Evolutionary conservation across 1,139 yeast species (phyloP), one percentile per base, ranked within the genome.

Genomic region (Trichomonascaceae sp.): DNA sequence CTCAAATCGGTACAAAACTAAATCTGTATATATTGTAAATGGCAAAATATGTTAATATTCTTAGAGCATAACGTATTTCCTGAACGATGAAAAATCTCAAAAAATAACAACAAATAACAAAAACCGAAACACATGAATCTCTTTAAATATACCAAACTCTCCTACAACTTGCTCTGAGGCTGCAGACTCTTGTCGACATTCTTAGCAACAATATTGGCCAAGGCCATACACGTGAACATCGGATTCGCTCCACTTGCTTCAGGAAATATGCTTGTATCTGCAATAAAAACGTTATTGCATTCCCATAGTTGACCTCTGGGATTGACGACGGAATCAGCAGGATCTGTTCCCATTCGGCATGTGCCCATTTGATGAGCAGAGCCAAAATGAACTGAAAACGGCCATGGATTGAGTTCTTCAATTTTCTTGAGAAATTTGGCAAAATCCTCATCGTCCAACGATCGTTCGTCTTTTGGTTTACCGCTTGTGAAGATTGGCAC

Each of bases 331-430:
- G 82, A 81, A 55, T 74, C 62, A 12, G 61, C 57, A 8, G 84
- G 79, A 13, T 69, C 67, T 59, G 72, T 72, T 17, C 82, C 81
- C 72, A 81, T 80, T 57, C 85, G 74, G 63, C 85, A 80, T 1
- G 79, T 65, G 53, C 81, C 74, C 85, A 82, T 81, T 66, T 82
- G 85, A 65, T 82, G 85, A 7, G 86, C 86, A 2, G 79, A 72
- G 2, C 85, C 85, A 56, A 72, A 69, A 2, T 70, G 58, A 2
- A 73, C 62, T 2, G 73, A 74, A 53, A 66, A 74, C 2, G 61
- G 50, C 22, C 66, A 68, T 49, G 76, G 63, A 9, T 69, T 70
- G 6, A 63, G 61, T 13, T 65, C 66, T 20, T 70, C 68, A 5
- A 70, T 70, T 22, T 58, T 58, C 15, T 63, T 58, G 55, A 76